Evolutionary conservation across 208 protist species (phyloP), one percentile per base, ranked within the genome.

Genomic region (Acanthamoeba sp.): DNA sequence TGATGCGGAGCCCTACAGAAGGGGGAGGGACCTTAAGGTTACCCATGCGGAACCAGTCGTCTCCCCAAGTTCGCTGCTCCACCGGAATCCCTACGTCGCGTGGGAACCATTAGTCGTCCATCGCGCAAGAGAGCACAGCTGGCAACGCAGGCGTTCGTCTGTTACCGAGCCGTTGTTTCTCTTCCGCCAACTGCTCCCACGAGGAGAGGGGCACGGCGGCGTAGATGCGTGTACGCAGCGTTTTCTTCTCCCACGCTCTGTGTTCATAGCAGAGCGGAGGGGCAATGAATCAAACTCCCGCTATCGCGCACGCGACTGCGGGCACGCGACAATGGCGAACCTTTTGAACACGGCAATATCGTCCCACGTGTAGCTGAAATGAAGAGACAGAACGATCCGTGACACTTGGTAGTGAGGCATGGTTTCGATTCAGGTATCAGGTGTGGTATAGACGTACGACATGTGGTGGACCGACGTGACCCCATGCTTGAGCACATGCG

Each of bases 381-480:
- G n/a, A n/a, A n/a, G n/a, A n/a, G n/a, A n/a, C n/a, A n/a, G n/a
- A n/a, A n/a, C n/a, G n/a, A n/a, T n/a, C n/a, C n/a, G n/a, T n/a
- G n/a, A n/a, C n/a, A n/a, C 14, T 14, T 22, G 14, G 14, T 62
- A 27, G 55, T 27, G 18, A 27, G 55, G 55, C 18, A 62, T 27
- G 14, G 55, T 22, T 22, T 62, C 14, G 18, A 62, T 62, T 22
- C 18, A 62, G n/a, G n/a, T n/a, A n/a, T n/a, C n/a, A 10, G 64
- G 40, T 22, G 55, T 22, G 55, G 55, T 22, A 62, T 27, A 27
- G 55, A 27, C 7, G 45, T 71, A 91, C 34, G 84, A 29, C 93
- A 95, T 95, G 93, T 95, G 78, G 36, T 91, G 78, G 20, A 95
- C 82, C 4, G 93, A 95, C 14, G 93, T 95, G n/a, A 95, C 76